Evolutionary conservation across 2,329 filamentous ascomycete species (phyloP), one percentile per base, ranked within the genome.

Genomic region (Aschersonia sp.): DNA sequence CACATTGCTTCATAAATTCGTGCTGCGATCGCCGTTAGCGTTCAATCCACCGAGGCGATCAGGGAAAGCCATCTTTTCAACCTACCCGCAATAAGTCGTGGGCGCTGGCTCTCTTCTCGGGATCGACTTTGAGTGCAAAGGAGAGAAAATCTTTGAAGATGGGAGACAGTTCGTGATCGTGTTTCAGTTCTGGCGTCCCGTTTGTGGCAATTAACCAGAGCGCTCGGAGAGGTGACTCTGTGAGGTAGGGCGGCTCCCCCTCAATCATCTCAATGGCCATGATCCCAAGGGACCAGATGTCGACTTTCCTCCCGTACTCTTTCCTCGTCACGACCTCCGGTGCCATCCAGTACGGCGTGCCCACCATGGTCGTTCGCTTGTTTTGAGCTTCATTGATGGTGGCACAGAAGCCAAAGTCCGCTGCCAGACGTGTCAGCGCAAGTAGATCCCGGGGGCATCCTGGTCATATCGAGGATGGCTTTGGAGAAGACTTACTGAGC

Each of bases 191-290:
- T 2, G 92, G 92, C 12, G 92, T 97, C 44, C 92, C 92, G 60
- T 95, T 95, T 35, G 92, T 97, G 47, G 92, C 92, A 63, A 98
- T 98, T 57, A 98, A 69, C 75, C 92, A 98, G 39, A 98, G 74
- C 1, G 92, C 92, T 51, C 90, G 81, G 30, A 98, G 74, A 5
- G 92, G 92, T 39, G 87, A 94, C 64, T 98, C 92, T 40, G 89
- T 97, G 50, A 98, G 73, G 62, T 97, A 98, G 30, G 92, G 92
- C 10, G 92, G 92, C 64, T 97, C 92, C 62, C 90, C 92, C 68
- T 97, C 92, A 54, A 98, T 95, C 92, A 98, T 98, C 67, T 98
- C 92, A 59, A 98, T 97, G 6, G 92, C 88, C 92, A 98, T 97
- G 68, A 98, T 98, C 50, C 92, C 92, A 43, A 98, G 71, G 50